Base-by-base conservation (phyloP, 495 filamentous ascomycete genomes). In the Podospora comata region DNA sequence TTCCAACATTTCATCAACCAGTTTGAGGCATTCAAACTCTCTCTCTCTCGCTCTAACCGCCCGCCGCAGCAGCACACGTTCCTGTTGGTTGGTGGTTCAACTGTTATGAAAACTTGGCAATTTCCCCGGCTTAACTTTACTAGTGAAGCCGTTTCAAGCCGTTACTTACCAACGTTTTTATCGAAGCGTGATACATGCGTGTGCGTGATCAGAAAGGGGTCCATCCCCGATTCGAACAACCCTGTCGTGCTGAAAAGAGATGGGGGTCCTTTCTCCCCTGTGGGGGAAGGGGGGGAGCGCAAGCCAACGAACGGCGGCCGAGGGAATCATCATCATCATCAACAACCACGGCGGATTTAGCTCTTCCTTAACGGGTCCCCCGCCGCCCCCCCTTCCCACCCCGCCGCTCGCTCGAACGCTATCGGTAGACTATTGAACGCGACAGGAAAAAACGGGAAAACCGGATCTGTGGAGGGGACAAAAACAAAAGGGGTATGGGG, bases 181-280 rank as follows among this genome's bases (percentile, higher is more conserved):
- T 48, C 13, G 23, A 23, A 11, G 15, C 15, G 39, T 48, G 39
- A 48, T 48, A 11, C 9, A 11, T 48, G 39, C 2, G 39, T 48
- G 39, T 48, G 23, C 23, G 39, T 48, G 39, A 48, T 48, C 9
- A 48, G 13, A 48, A 48, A 56, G 54, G 4, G 19, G 55, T n/a
- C 55, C 39, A 48, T 48, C 39, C 39, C 39, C 39, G 39, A 48
- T 48, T 48, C 39, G 39, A 48, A 32, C 4, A 32, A 32, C 30
- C 61, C 20, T 63, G 61, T 32, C 6, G 61, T 48, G 61, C 61
- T 63, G 61, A 63, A 53, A 63, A 63, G 9, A 44, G 32, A 63
- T 63, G 61, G 61, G 61, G 34, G 61, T 48, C 39, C 39, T 48
- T 32, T 32, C 30, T 48, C 32, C 18, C 7, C 18, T 63, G 61